Evolutionary conservation across 345 rosid species (phyloP).

Genomic region (Balakata baccata): DNA sequence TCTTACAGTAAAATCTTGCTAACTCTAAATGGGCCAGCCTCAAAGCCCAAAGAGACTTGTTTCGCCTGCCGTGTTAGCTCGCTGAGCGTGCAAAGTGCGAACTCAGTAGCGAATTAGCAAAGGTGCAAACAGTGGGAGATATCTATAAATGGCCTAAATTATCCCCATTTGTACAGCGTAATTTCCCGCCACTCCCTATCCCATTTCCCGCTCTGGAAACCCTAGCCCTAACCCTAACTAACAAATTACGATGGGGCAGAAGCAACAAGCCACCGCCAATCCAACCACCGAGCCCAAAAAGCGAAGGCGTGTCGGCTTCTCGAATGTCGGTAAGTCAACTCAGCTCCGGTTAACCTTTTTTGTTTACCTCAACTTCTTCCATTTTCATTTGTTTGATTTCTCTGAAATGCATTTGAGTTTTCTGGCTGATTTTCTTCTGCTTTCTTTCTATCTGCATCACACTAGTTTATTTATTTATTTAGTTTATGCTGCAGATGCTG

Average conservation of each 20-base stretch:
- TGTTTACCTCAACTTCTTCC: background rate
- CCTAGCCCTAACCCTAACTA: constrained; percentile 20
- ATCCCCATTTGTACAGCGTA: constrained; percentile 15
- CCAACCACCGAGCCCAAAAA: constrained; percentile 63
- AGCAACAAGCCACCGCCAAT: constrained; percentile 33
- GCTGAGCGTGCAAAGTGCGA: background rate
- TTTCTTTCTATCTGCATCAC: constrained; percentile 10
- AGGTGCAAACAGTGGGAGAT: background rate
- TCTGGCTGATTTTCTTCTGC: background rate
- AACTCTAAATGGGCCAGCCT: background rate
- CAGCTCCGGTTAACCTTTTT: constrained; percentile 11
- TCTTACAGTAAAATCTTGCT: too few relatives aligned
- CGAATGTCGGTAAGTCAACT: constrained; percentile 44
- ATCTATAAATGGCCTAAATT: background rate
- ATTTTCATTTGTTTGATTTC: background rate
- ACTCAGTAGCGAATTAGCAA: background rate
- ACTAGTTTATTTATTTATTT: background rate
- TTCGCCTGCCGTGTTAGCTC: background rate
- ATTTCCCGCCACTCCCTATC: constrained; percentile 29
- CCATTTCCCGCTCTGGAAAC: constrained; percentile 32
- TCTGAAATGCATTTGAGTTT: background rate
- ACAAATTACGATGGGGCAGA: constrained; percentile 14
- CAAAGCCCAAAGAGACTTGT: background rate
- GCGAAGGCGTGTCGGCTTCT: constrained; percentile 81
- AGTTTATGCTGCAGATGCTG: constrained; percentile 50